Evolutionary conservation across 2,329 filamentous ascomycete species (phyloP).

Genomic region (Penicillium capsulatum): DNA sequence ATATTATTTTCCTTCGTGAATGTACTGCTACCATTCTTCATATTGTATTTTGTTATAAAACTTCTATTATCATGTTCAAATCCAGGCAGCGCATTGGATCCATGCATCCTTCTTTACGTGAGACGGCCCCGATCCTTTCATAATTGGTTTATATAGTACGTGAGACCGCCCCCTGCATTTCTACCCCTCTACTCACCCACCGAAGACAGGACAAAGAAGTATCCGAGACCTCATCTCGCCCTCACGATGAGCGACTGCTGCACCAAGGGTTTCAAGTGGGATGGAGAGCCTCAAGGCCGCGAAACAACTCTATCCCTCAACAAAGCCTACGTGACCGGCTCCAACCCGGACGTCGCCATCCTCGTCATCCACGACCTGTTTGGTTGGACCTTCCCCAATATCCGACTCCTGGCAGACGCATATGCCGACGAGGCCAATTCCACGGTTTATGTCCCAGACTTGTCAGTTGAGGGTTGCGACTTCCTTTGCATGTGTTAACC

Average conservation of each 20-base stretch:
- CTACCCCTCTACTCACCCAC: too few relatives aligned
- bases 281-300: slow-evolving; percentile 36
- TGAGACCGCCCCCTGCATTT: too few relatives aligned
- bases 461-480: slow-evolving; percentile 12
- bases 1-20: too few relatives aligned
- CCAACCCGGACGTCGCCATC: slow-evolving; percentile 33
- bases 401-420: slow-evolving; percentile 46
- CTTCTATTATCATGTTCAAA: too few relatives aligned
- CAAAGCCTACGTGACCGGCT: slow-evolving; percentile 38
- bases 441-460: slow-evolving; percentile 45
- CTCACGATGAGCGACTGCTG: slow-evolving; percentile 24
- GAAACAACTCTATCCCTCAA: slow-evolving; percentile 31
- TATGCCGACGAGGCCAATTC: slow-evolving; percentile 45
- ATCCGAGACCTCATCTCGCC: too few relatives aligned
- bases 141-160: too few relatives aligned
- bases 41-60: too few relatives aligned
- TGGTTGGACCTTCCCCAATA: slow-evolving; percentile 46
- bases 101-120: too few relatives aligned
- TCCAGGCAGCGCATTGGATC: too few relatives aligned
- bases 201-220: too few relatives aligned
- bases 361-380: slow-evolving; percentile 38
- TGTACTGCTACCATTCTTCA: too few relatives aligned
- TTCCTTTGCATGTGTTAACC: not conserved
- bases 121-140: too few relatives aligned
- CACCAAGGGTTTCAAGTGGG: slow-evolving; percentile 39